Conservation (phyloP, 768 basidiomycete genomes). For the Paxillus rubicundulus region DNA sequence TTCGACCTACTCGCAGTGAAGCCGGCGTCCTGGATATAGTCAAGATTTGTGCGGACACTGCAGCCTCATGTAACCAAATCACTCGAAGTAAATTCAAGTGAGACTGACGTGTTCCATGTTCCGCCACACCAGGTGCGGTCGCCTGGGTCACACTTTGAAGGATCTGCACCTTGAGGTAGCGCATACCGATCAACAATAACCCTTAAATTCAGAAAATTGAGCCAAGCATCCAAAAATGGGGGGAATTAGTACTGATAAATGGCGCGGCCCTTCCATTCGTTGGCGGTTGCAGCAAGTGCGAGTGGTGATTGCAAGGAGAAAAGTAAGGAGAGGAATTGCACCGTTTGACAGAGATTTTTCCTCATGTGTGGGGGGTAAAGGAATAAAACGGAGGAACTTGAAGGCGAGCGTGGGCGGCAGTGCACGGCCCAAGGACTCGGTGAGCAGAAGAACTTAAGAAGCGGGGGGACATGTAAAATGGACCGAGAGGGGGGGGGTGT, state of each 20-base stretch:
- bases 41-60: conserved; percentile 69
- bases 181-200: conserved; percentile 78
- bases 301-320: conserved; percentile 25
- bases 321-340: conserved; percentile 20
- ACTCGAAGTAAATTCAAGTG: background rate
- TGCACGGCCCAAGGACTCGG: too few species aligned
- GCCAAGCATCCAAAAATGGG: background rate
- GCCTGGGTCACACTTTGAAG: conserved; percentile 53
- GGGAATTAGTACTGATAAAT: conserved; percentile 63
- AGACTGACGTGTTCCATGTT: conserved; percentile 64
- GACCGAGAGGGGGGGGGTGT: too few species aligned
- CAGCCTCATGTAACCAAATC: background rate
- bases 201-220: conserved; percentile 31
- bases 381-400: background rate
- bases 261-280: conserved; percentile 72
- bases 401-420: background rate
- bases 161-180: conserved; percentile 52
- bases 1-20: conserved; percentile 64
- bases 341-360: conserved; percentile 3
- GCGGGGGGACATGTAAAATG: background rate
- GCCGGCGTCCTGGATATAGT: conserved; percentile 80
- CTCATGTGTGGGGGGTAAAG: conserved; percentile 7
- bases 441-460: background rate
- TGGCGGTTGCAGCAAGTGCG: conserved; percentile 58
- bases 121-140: conserved; percentile 81